Base-by-base conservation (phyloP, 306 rosid species). In the Vachellia collinsii region DNA sequence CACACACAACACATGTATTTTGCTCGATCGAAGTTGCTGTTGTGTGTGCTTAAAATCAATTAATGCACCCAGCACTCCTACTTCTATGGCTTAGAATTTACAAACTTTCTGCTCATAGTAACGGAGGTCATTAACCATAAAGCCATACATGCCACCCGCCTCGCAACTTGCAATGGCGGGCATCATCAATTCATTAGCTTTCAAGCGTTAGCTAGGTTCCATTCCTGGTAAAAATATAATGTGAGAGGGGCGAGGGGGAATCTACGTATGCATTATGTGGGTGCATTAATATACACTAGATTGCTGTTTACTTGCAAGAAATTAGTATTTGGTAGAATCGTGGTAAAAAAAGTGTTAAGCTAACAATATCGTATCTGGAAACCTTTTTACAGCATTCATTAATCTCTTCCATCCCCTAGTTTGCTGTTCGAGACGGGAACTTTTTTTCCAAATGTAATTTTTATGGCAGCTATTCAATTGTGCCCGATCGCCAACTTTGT, bases 281-380 rank as follows among this genome's bases (percentile, higher is more conserved):
- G 70, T 37, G 25, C 23, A 19, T n/a, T 7, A 16, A 39, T 38
- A 19, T 19, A 13, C 7, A 36, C 44, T 63, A 66, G 20, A 11
- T 62, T 79, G 29, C 39, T 53, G 11, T n/a, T 47, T 2, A 63
- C 62, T 29, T 67, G 77, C 43, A 53, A 34, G 51, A 61, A 59
- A 59, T 22, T 10, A 29, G 34, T 29, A 13, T 25, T 34, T 37
- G 48, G 22, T 37, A 56, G 63, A 29, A 19, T 43, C 22, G 37
- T 8, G 72, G 36, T 79, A 19, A 37, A 61, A 2, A 50, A 8
- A 6, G 58, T 59, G 10, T 1, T 36, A 29, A 64, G 62, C 72
- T 34, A 23, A 47, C 25, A n/a, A 3, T 64, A 20, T 19, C 72
- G 8, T 19, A 62, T 34, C 7, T 11, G 73, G 36, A 4, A 22